Percentiles rank a stretch among this genome's conserved stretches.
These are phyloP conservation scores for Aspergillus terreus DNA, from an alignment of 2,329 filamentous ascomycete genomes.

Conservation along the genomic window DNA sequence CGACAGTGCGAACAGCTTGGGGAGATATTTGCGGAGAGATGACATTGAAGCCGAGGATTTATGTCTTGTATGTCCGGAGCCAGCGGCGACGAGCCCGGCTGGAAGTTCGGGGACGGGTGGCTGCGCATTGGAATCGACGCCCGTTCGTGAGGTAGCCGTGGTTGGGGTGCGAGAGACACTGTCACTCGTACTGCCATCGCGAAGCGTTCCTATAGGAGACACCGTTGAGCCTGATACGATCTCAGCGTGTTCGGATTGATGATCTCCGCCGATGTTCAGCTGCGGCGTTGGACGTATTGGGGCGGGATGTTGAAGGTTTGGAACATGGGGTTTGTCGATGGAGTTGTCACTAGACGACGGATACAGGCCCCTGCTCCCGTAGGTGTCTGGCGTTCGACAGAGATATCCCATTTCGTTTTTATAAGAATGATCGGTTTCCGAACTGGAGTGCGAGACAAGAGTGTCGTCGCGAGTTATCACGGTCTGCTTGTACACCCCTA, in stretches of 20 bases:
- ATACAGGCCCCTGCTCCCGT: constrained; percentile 21
- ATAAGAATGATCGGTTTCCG: constrained; percentile 34
- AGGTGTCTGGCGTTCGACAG: constrained; percentile 32
- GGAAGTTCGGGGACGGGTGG: constrained; percentile 16
- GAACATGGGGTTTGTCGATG: constrained; percentile 25
- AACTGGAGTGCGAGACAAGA: constrained; percentile 30
- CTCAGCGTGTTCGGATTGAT: constrained; percentile 25
- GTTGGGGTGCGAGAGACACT: constrained; percentile 32
- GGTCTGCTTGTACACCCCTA: constrained; percentile 31
- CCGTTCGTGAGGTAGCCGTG: constrained; percentile 20
- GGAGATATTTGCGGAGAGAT: constrained; percentile 31
- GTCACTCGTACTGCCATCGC: constrained; percentile 16
- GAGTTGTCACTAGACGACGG: constrained; percentile 17
- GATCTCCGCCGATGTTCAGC: constrained; percentile 27
- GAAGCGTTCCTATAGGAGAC: constrained; percentile 20
- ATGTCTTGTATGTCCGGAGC: constrained; percentile 24
- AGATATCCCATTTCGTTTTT: constrained; percentile 37
- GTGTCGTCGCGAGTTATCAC: constrained; percentile 23
- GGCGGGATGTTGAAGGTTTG: constrained; percentile 30
- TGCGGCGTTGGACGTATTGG: constrained; percentile 27
- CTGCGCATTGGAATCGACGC: constrained; percentile 15
- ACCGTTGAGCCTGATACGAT: constrained; percentile 26
- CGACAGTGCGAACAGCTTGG: constrained; percentile 26
- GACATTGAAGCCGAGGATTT: constrained; percentile 28
- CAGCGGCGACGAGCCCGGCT: constrained; percentile 18